Evolutionary conservation across 1,284 basidiomycete genomes (phyloP).

Genomic region (Ganoderma sinense): DNA sequence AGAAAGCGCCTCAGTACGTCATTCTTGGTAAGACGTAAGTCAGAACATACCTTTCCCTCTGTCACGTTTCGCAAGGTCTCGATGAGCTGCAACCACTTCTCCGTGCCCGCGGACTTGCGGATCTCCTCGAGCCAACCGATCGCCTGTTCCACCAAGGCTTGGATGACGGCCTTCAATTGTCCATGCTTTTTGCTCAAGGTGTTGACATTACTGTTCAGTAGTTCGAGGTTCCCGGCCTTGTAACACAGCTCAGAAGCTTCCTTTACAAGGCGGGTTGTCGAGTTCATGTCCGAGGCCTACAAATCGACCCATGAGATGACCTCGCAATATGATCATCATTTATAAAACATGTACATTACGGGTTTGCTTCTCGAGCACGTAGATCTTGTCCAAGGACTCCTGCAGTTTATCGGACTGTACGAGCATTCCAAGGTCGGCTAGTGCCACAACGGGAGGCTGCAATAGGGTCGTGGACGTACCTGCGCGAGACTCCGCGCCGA

Average conservation of each 20-base stretch:
- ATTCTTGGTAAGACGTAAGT: not conserved
- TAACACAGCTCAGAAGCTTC: constrained; percentile 78
- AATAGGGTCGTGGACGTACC: constrained; percentile 46
- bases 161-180: constrained; percentile 91
- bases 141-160: constrained; percentile 88
- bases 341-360: constrained; percentile 74
- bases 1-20: not conserved
- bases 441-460: constrained; percentile 19
- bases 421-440: constrained; percentile 18
- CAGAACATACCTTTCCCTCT: constrained; percentile 86
- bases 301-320: not conserved
- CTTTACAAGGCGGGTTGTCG: constrained; percentile 88
- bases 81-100: constrained; percentile 87
- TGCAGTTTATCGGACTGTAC: constrained; percentile 78
- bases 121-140: constrained; percentile 85
- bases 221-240: constrained; percentile 71
- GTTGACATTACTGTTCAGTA: constrained; percentile 79
- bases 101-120: constrained; percentile 68
- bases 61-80: constrained; percentile 92
- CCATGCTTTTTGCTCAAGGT: constrained; percentile 96
- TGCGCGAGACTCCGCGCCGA: constrained; percentile 62
- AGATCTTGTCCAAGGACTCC: constrained; percentile 90
- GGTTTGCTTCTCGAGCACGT: constrained; percentile 93
- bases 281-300: constrained; percentile 91
- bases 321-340: not conserved